These are phyloP conservation scores for Neonectria sp. DNA, from an alignment of 2,329 filamentous ascomycete species.

Conservation along the genomic window DNA sequence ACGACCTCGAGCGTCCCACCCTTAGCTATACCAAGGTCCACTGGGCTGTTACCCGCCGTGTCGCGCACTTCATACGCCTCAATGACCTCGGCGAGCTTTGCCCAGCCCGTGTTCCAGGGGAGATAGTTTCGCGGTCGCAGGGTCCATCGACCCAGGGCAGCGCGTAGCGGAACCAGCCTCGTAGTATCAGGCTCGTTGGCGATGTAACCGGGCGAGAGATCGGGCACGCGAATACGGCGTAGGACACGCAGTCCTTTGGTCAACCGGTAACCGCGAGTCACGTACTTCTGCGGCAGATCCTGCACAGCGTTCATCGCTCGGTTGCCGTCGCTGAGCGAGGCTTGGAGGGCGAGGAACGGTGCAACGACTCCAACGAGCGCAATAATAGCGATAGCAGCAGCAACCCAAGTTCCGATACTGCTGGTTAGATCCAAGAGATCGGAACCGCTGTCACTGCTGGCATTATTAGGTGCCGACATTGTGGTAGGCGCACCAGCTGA, in stretches of 20 bases:
- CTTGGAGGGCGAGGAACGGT: conserved; percentile 24
- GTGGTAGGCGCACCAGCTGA: neutral
- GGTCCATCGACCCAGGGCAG: conserved; percentile 16
- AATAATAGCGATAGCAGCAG: conserved; percentile 21
- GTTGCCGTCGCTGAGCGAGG: conserved; percentile 28
- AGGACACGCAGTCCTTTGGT: conserved; percentile 19
- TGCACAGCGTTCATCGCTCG: conserved; percentile 27
- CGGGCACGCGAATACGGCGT: conserved; percentile 22
- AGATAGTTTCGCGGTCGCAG: conserved; percentile 15
- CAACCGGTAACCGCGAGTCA: conserved; percentile 17
- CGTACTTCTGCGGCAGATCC: conserved; percentile 24
- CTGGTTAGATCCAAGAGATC: conserved; percentile 11
- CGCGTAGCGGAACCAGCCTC: conserved; percentile 12
- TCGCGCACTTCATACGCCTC: conserved; percentile 21
- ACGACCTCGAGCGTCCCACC: conserved; percentile 23
- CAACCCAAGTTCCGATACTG: conserved; percentile 31
- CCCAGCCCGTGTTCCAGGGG: conserved; percentile 28
- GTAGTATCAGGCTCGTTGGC: conserved; percentile 24
- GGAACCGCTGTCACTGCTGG: neutral
- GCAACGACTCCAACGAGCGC: conserved; percentile 25
- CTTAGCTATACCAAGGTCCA: conserved; percentile 11
- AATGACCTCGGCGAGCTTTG: conserved; percentile 25
- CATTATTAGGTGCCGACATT: neutral
- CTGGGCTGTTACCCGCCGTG: conserved; percentile 7
- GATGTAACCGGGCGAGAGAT: conserved; percentile 27